Evolutionary conservation across 768 basidiomycete genomes (phyloP).

Genomic region (Nidularia sp.): DNA sequence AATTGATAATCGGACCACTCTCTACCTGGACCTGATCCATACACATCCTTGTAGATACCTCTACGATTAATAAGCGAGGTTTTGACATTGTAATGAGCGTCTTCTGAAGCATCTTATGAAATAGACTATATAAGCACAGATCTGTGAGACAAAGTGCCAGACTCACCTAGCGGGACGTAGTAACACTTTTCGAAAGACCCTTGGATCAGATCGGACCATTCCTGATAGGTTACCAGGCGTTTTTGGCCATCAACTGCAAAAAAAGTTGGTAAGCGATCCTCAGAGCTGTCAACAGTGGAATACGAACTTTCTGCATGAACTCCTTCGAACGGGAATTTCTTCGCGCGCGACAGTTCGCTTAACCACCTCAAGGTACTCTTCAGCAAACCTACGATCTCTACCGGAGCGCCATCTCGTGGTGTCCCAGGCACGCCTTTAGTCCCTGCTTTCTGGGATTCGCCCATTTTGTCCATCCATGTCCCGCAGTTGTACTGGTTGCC

Average conservation of each 20-base stretch:
- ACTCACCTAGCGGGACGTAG: slow-evolving; percentile 79
- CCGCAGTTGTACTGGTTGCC: slow-evolving; percentile 87
- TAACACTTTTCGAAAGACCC: slow-evolving; percentile 85
- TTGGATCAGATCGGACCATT: slow-evolving; percentile 87
- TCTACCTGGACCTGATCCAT: slow-evolving; percentile 79
- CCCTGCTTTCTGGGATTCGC: slow-evolving; percentile 85
- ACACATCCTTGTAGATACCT: slow-evolving; percentile 98
- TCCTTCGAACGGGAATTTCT: slow-evolving; percentile 86
- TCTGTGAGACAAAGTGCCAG: too few species aligned
- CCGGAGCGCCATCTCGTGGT: slow-evolving; percentile 90
- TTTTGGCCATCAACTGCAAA: slow-evolving; percentile 63
- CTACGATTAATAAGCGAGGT: slow-evolving; percentile 75
- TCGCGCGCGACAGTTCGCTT: slow-evolving; percentile 53
- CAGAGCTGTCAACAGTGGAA: neutral
- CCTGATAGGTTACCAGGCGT: slow-evolving; percentile 76
- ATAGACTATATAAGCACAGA: too few species aligned
- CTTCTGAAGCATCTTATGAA: slow-evolving; percentile 33
- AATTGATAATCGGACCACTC: slow-evolving; percentile 99
- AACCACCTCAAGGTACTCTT: slow-evolving; percentile 95
- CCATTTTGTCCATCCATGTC: slow-evolving; percentile 99
- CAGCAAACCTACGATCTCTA: slow-evolving; percentile 91
- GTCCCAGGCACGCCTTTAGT: slow-evolving; percentile 96
- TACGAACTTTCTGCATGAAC: slow-evolving; percentile 67
- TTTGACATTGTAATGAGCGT: slow-evolving; percentile 67
- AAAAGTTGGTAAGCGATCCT: neutral